These are phyloP conservation scores for Rhizophagus sp. DNA, from an alignment of 192 early-diverging fungal species.

Conservation along the genomic window DNA sequence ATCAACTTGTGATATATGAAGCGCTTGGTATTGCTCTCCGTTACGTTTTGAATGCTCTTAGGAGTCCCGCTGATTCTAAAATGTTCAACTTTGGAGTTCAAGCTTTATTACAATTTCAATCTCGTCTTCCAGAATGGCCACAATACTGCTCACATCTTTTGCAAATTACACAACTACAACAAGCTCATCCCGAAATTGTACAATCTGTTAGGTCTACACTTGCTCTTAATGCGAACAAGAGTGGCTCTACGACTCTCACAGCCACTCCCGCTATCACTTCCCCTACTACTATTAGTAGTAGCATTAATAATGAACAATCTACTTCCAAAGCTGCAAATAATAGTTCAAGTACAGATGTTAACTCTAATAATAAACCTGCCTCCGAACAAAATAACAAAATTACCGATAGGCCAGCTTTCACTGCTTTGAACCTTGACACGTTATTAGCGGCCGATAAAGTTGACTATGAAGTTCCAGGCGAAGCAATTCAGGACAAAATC, in stretches of 20 bases:
- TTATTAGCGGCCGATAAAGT: slow-evolving; percentile 49
- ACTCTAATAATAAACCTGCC: not conserved
- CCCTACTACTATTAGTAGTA: slow-evolving; percentile 21
- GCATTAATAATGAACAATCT: slow-evolving; percentile 7
- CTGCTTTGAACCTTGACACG: slow-evolving; percentile 61
- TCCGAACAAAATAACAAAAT: slow-evolving; percentile 4
- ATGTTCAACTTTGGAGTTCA: slow-evolving; percentile 91
- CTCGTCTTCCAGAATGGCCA: slow-evolving; percentile 86
- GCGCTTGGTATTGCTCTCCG: slow-evolving; percentile 87
- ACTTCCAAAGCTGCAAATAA: not conserved
- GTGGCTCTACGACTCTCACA: slow-evolving; percentile 13
- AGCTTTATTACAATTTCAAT: slow-evolving; percentile 81
- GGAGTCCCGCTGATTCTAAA: slow-evolving; percentile 74
- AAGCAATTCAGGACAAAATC: slow-evolving; percentile 79
- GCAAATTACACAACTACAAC: slow-evolving; percentile 81
- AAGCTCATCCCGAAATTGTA: slow-evolving; percentile 74
- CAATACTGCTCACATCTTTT: slow-evolving; percentile 82
- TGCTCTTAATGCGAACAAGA: slow-evolving; percentile 24
- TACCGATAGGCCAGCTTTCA: slow-evolving; percentile 55
- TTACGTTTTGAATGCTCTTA: slow-evolving; percentile 85
- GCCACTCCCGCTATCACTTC: slow-evolving; percentile 6
- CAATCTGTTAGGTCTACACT: slow-evolving; percentile 57
- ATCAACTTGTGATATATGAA: slow-evolving; percentile 78
- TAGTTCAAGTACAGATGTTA: not conserved
- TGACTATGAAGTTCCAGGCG: slow-evolving; percentile 44